These are phyloP conservation scores for Magnolia kwangsiensis DNA, from an alignment of 164 flowering plant species.

Conservation along the genomic window DNA sequence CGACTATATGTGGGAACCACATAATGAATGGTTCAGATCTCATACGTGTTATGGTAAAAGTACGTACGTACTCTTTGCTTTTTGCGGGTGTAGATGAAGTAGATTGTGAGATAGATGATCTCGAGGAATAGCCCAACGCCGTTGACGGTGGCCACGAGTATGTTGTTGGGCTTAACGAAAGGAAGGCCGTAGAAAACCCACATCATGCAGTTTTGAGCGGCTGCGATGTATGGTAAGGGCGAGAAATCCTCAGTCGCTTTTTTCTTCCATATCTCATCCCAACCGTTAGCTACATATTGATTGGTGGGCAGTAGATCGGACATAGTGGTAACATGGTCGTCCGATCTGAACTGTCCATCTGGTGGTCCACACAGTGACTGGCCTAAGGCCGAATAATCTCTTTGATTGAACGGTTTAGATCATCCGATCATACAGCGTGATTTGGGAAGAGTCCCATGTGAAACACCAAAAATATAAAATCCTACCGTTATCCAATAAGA, in stretches of 20 bases:
- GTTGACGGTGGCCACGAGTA: slow-evolving; percentile 41
- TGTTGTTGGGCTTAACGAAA: slow-evolving; percentile 39
- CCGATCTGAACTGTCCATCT: no score
- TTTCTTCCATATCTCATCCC: slow-evolving; percentile 22
- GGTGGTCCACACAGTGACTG: no score
- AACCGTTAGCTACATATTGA: neutral
- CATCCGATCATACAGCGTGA: no score
- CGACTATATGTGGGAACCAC: no score
- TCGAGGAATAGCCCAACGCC: slow-evolving; percentile 31
- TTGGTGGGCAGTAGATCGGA: neutral
- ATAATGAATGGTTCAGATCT: no score
- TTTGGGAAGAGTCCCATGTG: no score
- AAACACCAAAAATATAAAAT: no score
- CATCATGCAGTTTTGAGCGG: slow-evolving; percentile 33
- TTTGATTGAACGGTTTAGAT: neutral
- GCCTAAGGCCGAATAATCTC: neutral
- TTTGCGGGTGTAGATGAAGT: slow-evolving; percentile 18
- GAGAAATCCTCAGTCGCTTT: slow-evolving; percentile 31
- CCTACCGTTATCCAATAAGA: no score
- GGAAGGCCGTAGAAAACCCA: slow-evolving; percentile 49
- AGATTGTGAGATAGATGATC: slow-evolving; percentile 23
- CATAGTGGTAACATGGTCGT: neutral
- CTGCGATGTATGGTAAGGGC: slow-evolving; percentile 39
- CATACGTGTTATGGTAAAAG: no score
- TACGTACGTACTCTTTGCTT: slow-evolving; percentile 33